These are phyloP conservation scores for Schizochytrium sp. DNA, from an alignment of 108 stramenopile genomes.

Conservation along the genomic window DNA sequence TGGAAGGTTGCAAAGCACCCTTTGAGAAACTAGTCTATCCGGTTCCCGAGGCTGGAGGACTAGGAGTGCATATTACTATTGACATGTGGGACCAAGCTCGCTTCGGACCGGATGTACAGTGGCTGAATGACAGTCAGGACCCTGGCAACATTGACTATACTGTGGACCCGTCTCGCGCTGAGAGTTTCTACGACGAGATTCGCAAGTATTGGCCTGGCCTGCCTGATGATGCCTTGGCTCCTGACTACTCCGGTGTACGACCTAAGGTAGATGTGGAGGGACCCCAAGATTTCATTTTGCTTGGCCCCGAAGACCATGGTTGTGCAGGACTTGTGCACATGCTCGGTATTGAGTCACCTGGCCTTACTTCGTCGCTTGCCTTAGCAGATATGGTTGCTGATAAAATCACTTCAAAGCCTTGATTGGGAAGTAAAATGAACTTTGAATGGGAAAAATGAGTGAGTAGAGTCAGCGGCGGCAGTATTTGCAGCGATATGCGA, in stretches of 20 bases:
- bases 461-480: too few relatives aligned
- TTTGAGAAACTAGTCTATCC: conserved; percentile 73
- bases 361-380: conserved; percentile 62
- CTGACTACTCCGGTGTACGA: conserved; percentile 61
- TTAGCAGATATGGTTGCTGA: conserved; percentile 59
- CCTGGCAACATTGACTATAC: conserved; percentile 63
- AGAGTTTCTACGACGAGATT: conserved; percentile 37
- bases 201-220: conserved; percentile 62
- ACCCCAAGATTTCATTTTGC: conserved; percentile 47
- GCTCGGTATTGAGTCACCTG: conserved; percentile 66
- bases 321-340: conserved; percentile 29
- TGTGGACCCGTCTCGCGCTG: conserved; percentile 64
- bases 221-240: conserved; percentile 5
- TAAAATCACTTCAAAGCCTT: not conserved
- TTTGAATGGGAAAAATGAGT: too few relatives aligned
- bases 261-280: conserved; percentile 58
- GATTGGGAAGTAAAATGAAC: too few relatives aligned
- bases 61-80: conserved; percentile 73
- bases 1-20: conserved; percentile 64
- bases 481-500: too few relatives aligned
- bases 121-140: conserved; percentile 46
- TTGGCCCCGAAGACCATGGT: conserved; percentile 35
- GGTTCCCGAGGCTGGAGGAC: conserved; percentile 71
- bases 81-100: conserved; percentile 70
- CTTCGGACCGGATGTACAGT: conserved; percentile 75